phyloP scores from a whole-genome alignment of 108 stramenopile genomes.

The Skeletonema menzelii region DNA sequence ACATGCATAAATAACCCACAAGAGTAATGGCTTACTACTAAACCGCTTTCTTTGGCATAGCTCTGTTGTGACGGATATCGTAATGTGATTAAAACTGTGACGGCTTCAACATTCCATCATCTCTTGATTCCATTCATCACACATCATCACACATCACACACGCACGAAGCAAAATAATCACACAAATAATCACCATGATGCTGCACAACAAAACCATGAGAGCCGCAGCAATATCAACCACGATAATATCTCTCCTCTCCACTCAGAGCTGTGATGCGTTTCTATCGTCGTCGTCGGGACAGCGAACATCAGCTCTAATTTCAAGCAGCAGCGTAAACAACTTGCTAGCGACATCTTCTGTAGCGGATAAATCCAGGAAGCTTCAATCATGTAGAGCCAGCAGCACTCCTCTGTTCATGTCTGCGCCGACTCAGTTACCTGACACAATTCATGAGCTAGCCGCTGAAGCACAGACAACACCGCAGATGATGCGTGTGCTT shows the following conservation, averaged over 20 bases:
- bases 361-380: neutral
- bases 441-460: neutral
- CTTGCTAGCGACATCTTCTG: neutral
- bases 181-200: neutral
- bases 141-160: neutral
- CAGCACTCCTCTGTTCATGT: neutral
- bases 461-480: slow-evolving; percentile 55
- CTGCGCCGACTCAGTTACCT: neutral
- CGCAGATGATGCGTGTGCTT: slow-evolving; percentile 66
- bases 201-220: neutral
- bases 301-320: neutral
- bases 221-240: slow-evolving; percentile 7
- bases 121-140: too few species aligned
- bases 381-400: neutral
- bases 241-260: slow-evolving; percentile 8
- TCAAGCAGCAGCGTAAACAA: neutral
- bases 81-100: too few species aligned
- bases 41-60: too few species aligned
- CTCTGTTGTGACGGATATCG: too few species aligned
- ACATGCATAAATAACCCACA: too few species aligned
- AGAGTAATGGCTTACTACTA: too few species aligned
- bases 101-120: too few species aligned
- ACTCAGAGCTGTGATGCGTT: slow-evolving; percentile 12
- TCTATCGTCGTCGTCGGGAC: neutral
- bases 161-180: neutral